phyloP scores from a whole-genome alignment of 2,329 filamentous ascomycete species.

The Rhinocladiella similis region DNA sequence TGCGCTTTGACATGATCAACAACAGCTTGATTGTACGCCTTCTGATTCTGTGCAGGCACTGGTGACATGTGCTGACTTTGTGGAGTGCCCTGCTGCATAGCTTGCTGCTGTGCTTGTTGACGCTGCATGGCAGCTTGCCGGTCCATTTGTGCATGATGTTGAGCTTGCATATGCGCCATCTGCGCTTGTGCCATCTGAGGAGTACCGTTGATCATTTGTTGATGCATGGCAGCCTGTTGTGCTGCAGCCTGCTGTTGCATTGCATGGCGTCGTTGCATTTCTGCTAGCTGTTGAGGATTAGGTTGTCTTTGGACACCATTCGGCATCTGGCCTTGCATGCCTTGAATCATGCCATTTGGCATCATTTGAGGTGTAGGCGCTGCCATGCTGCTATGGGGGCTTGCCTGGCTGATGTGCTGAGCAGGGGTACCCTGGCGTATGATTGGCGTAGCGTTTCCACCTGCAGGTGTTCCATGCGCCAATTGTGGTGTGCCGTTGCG shows the following conservation, averaged over 20 bases:
- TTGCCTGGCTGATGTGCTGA: slow-evolving; percentile 48
- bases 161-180: slow-evolving; percentile 28
- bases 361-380: slow-evolving; percentile 47
- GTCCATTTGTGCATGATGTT: slow-evolving; percentile 32
- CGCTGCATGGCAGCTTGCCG: slow-evolving; percentile 31
- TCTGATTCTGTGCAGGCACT: slow-evolving; percentile 27
- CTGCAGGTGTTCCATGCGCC: slow-evolving; percentile 46
- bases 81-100: slow-evolving; percentile 31
- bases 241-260: slow-evolving; percentile 45
- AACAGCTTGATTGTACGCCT: slow-evolving; percentile 23
- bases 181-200: slow-evolving; percentile 37
- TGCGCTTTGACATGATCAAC: slow-evolving; percentile 27
- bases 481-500: slow-evolving; percentile 51
- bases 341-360: slow-evolving; percentile 42
- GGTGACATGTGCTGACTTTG: slow-evolving; percentile 31
- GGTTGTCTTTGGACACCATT: slow-evolving; percentile 38
- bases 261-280: slow-evolving; percentile 42
- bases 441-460: slow-evolving; percentile 48
- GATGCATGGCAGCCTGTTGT: slow-evolving; percentile 40
- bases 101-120: slow-evolving; percentile 35
- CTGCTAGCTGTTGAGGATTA: slow-evolving; percentile 43
- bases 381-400: slow-evolving; percentile 44
- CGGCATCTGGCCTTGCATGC: slow-evolving; percentile 42
- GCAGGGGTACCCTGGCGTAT: slow-evolving; percentile 50
- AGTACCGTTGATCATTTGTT: slow-evolving; percentile 34